phyloP scores from a whole-genome alignment of 805 yeast species.

The Cephaloascus albidus region DNA sequence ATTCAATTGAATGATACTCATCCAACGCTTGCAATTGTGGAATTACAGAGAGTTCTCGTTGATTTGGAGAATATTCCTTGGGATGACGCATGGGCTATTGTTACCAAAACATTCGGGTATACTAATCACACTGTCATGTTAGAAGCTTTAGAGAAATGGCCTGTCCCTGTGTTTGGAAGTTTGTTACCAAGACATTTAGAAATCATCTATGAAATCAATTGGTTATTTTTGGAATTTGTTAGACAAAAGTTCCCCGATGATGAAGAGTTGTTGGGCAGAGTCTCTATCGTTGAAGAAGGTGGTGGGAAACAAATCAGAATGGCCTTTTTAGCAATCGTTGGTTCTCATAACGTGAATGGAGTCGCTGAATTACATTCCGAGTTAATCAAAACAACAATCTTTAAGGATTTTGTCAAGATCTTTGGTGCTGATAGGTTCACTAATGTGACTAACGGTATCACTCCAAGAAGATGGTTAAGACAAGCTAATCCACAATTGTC shows the following conservation, averaged over 20 bases:
- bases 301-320: slow-evolving; percentile 77
- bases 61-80: slow-evolving; percentile 77
- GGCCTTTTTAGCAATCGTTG: slow-evolving; percentile 88
- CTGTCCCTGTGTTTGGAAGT: slow-evolving; percentile 68
- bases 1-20: slow-evolving; percentile 94
- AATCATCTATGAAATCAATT: slow-evolving; percentile 79
- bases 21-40: slow-evolving; percentile 87
- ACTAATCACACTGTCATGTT: slow-evolving; percentile 93
- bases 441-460: slow-evolving; percentile 90
- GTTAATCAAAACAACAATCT: slow-evolving; percentile 79
- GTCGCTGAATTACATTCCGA: slow-evolving; percentile 95
- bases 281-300: slow-evolving; percentile 80
- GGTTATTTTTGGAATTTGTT: slow-evolving; percentile 67
- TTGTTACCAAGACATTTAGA: slow-evolving; percentile 87
- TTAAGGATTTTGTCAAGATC: slow-evolving; percentile 79
- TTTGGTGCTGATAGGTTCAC: slow-evolving; percentile 80
- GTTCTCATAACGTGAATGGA: slow-evolving; percentile 90
- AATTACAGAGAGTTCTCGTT: slow-evolving; percentile 75
- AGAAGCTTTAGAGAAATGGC: slow-evolving; percentile 96
- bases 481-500: slow-evolving; percentile 86
- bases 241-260: slow-evolving; percentile 73
- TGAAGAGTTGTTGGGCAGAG: slow-evolving; percentile 52
- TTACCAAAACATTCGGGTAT: slow-evolving; percentile 74
- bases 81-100: slow-evolving; percentile 83
- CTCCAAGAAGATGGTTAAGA: slow-evolving; percentile 93